A percentile compares a stretch with the other conserved stretches of the same genome.
Conservation (phyloP, 129 eudicot species). For the Artemisia tridentata region DNA sequence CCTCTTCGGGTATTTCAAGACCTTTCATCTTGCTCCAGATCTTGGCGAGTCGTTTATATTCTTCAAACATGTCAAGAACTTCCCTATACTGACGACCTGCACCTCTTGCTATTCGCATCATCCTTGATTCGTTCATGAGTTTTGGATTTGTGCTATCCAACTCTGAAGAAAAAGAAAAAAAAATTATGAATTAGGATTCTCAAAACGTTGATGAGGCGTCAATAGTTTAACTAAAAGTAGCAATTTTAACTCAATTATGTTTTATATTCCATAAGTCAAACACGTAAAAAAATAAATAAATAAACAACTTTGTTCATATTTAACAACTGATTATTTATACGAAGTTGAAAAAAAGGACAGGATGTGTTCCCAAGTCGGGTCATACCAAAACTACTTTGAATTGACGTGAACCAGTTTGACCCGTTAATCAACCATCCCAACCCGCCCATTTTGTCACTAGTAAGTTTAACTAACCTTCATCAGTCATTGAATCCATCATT, state of each 20-base stretch:
- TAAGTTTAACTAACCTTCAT: conserved; percentile 64
- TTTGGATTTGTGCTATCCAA: conserved; percentile 90
- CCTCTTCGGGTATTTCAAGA: conserved; percentile 88
- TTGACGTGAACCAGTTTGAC: background rate
- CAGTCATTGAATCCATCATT: conserved; percentile 99
- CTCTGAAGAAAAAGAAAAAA: conserved; percentile 51
- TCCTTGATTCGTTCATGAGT: conserved; percentile 83
- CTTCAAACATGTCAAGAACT: conserved; percentile 89
- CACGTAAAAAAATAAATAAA: too few species aligned
- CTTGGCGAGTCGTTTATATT: conserved; percentile 92
- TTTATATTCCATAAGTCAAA: too few species aligned
- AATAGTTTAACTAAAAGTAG: too few species aligned
- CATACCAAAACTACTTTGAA: background rate
- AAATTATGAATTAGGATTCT: background rate
- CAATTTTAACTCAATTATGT: background rate
- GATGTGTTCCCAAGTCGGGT: too few species aligned
- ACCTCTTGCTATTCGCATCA: conserved; percentile 93
- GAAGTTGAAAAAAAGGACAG: too few species aligned
- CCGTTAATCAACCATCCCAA: background rate
- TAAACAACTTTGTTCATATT: too few species aligned
- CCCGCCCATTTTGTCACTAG: background rate
- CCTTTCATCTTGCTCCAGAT: conserved; percentile 98
- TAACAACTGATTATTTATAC: too few species aligned
- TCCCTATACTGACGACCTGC: conserved; percentile 77
- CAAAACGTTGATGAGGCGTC: too few species aligned